Evolutionary conservation across 2,329 filamentous ascomycete genomes (phyloP), one percentile per base, ranked within the genome.

Genomic region (Septoria linicola): DNA sequence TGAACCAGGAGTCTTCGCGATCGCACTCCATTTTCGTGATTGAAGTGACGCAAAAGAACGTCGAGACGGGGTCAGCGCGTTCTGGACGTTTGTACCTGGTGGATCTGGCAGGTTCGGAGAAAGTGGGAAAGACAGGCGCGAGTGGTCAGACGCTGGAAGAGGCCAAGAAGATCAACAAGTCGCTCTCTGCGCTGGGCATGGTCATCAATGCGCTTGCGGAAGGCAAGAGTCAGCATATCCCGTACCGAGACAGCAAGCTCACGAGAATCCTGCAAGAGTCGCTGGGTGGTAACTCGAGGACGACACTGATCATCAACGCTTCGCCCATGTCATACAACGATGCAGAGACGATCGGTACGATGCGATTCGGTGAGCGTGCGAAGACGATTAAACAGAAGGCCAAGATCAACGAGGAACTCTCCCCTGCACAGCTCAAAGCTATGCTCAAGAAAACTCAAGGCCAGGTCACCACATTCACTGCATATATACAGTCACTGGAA

Each of bases 351-450:
- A 75, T 97, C 41, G 87, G 90, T 59, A 99, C 93, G 1, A 75
- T 99, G 54, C 83, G 91, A 39, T 99, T 97, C 68, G 93, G 93
- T 76, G 95, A 93, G 73, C 81, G 93, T 69, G 93, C 93, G 51
- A 99, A 99, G 78, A 88, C 89, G 0, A 99, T 99, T 77, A 96
- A 97, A 85, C 97, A 97, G 78, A 97, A 97, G 80, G 93, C 93
- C 72, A 99, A 97, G 85, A 87, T 99, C 80, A 99, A 99, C 69
- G 91, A 92, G 39, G 93, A 99, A 72, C 82, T 99, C 64, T 97
- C 92, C 66, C 93, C 93, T 39, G 84, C 90, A 10, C 93, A 99
- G 72, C 83, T 99, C 77, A 99, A 97, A 74, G 80, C 84, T 42
- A 80, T 96, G 66, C 83, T 99, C 68, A 91, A 89, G 74, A 96